Evolutionary conservation across 2,329 filamentous ascomycete genomes (phyloP), one percentile per base, ranked within the genome.

Genomic region (Fusarium palustre): DNA sequence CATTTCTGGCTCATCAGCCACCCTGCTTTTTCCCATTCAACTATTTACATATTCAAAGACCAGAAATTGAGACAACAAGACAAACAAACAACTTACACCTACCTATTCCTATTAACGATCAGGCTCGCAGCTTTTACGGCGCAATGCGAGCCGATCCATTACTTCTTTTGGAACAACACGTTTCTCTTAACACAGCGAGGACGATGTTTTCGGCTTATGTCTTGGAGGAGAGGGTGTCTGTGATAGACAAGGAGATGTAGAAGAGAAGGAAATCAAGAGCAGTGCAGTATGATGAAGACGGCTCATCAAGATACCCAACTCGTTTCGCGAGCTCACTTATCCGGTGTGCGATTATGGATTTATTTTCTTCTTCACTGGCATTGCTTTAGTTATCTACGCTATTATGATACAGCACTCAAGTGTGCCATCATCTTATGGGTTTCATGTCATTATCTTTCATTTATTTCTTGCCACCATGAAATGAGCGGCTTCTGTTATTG

Each of bases 221-320:
- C 55, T 60, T 55, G 55, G 53, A 42, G 59, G 49, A 46, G 62
- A 56, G 61, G 49, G 41, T 52, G 43, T 56, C 52, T 55, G 34
- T 54, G 46, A 38, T 55, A 56, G 69, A 41, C 42, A 60, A 41
- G 58, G 48, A 28, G 56, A 41, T 54, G 58, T 64, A 55, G 58
- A 63, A 54, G 64, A 63, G 67, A 66, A 68, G 66, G 63, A 69
- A 65, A 69, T 61, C 55, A 56, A 59, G 68, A 63, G 68, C 66
- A 59, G 61, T 59, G 65, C 68, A 73, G 69, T 67, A 68, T 64
- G 69, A 67, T 67, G 69, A 71, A 72, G 67, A 70, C 72, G 72
- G 73, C 76, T 75, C 73, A 75, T 72, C 69, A 77, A 80, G 78
- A 81, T 81, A 81, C 79, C 79, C 79, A 79, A 78, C 77, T 79